phyloP scores from a whole-genome alignment of 2,329 filamentous ascomycete genomes.

The Tolypocladium inflatum region DNA sequence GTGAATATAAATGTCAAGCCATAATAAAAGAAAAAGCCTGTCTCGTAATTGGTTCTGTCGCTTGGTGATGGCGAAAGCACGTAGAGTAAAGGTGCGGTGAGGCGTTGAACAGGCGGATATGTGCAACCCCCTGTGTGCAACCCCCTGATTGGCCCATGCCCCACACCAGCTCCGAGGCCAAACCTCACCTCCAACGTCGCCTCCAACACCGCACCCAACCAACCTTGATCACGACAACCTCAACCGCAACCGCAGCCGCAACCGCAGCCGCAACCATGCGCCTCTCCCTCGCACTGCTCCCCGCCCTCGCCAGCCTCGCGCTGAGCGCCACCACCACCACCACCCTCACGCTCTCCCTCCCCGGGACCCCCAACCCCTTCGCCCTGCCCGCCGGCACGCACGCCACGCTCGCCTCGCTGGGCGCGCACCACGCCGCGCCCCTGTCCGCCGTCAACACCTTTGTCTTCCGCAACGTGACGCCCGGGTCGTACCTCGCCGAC shows the following conservation, averaged over 20 bases:
- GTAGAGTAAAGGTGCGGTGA: neutral
- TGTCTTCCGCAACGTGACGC: constrained; percentile 61
- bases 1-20: neutral
- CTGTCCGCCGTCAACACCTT: constrained; percentile 63
- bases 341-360: constrained; percentile 34
- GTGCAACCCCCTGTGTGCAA: neutral
- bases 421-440: constrained; percentile 39
- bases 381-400: constrained; percentile 56
- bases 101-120: neutral
- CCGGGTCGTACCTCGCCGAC: constrained; percentile 72
- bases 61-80: neutral
- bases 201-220: neutral
- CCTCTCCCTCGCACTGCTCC: neutral
- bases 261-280: neutral
- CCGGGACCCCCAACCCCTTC: constrained; percentile 38
- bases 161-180: neutral
- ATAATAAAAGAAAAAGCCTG: neutral
- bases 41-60: neutral
- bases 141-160: neutral
- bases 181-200: neutral
- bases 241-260: neutral
- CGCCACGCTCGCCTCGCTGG: constrained; percentile 43
- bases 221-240: neutral
- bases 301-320: constrained; percentile 16
- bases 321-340: constrained; percentile 21